A percentile compares a stretch with the other conserved stretches of the same genome.
Conservation (phyloP, 2,329 filamentous ascomycete species). For the Cyanodermella asteris region DNA sequence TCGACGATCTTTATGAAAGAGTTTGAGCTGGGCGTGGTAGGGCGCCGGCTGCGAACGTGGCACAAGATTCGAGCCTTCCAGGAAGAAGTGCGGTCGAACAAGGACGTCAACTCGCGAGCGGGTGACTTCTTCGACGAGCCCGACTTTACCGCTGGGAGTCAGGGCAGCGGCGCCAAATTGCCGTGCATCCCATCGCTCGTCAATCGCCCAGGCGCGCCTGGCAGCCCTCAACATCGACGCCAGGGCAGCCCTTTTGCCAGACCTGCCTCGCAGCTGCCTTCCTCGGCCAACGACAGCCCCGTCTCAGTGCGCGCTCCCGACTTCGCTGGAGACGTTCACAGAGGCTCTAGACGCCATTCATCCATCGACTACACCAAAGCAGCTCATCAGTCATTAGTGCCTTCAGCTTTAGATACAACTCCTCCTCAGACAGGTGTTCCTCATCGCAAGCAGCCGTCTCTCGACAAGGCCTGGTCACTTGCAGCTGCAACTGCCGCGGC, state of each 20-base stretch:
- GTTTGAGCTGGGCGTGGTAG: slow-evolving; percentile 80
- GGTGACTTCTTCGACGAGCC: too few species aligned
- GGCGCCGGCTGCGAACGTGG: slow-evolving; percentile 78
- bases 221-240: slow-evolving; percentile 4
- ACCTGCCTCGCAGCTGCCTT: too few species aligned
- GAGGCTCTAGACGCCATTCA: slow-evolving; percentile 71
- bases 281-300: slow-evolving; percentile 4
- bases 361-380: slow-evolving; percentile 48
- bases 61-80: slow-evolving; percentile 86
- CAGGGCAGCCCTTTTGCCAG: too few species aligned
- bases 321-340: too few species aligned
- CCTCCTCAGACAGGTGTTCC: too few species aligned
- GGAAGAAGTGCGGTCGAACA: slow-evolving; percentile 57
- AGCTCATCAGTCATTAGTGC: slow-evolving; percentile 6
- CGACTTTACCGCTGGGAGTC: too few species aligned
- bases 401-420: too few species aligned
- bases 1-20: slow-evolving; percentile 88
- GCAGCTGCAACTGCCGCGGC: slow-evolving; percentile 16
- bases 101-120: slow-evolving; percentile 27
- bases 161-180: slow-evolving; percentile 18
- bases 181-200: slow-evolving; percentile 22
- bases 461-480: slow-evolving; percentile 38
- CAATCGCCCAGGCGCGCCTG: slow-evolving; percentile 13
- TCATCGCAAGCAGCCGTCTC: slow-evolving; percentile 34
- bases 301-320: too few species aligned